These are phyloP conservation scores for Elsinoe australis DNA, from an alignment of 2,329 filamentous ascomycete species.

Conservation along the genomic window DNA sequence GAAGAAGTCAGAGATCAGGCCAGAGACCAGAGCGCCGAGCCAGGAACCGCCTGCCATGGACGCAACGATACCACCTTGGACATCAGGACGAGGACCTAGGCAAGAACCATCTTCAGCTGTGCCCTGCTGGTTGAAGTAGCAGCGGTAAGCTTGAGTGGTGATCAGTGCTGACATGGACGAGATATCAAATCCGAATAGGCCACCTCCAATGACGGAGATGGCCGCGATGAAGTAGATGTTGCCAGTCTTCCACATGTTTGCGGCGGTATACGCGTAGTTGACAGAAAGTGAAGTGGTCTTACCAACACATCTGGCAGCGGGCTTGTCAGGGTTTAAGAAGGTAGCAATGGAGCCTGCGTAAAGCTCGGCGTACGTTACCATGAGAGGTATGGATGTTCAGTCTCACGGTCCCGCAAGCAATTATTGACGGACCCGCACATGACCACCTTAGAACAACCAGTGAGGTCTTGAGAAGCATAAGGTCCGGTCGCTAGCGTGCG, in stretches of 20 bases:
- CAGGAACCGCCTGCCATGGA: slow-evolving; percentile 65
- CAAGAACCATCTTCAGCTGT: slow-evolving; percentile 36
- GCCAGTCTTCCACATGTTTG: slow-evolving; percentile 36
- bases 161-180: slow-evolving; percentile 60
- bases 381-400: background rate
- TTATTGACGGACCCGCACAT: slow-evolving; percentile 3
- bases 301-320: background rate
- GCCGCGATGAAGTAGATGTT: slow-evolving; percentile 53
- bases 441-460: background rate
- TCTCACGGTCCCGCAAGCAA: background rate
- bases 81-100: slow-evolving; percentile 45
- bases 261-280: background rate
- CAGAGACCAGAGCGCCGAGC: slow-evolving; percentile 54
- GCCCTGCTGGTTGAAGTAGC: slow-evolving; percentile 58
- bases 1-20: slow-evolving; percentile 50
- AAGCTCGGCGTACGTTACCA: slow-evolving; percentile 7
- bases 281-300: background rate
- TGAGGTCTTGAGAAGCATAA: background rate
- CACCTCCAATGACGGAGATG: slow-evolving; percentile 48
- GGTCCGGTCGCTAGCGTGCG: background rate
- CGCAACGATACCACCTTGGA: slow-evolving; percentile 62
- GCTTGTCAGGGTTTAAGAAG: slow-evolving; percentile 12
- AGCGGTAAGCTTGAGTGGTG: slow-evolving; percentile 60
- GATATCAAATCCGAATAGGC: slow-evolving; percentile 72
- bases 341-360: background rate